A percentile compares a stretch with the other conserved stretches of the same genome.
Evolutionary conservation across 139 green algal genomes (phyloP).

Genomic region (Chlorella vulgaris): DNA sequence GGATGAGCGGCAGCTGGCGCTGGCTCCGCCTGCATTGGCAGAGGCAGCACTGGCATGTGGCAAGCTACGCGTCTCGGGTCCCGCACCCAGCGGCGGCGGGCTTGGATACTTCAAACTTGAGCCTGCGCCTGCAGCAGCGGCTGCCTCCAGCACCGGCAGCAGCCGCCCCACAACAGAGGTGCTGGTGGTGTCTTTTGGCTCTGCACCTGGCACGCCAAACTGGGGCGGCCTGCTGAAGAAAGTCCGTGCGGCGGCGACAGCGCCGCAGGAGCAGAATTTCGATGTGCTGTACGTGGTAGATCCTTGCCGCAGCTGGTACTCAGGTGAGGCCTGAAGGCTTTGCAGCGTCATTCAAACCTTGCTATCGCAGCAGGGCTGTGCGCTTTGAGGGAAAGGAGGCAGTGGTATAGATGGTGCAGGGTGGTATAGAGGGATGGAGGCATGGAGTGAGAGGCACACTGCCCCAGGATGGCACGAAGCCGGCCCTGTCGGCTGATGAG

Average conservation of each 20-base stretch:
- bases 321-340: constrained; percentile 35
- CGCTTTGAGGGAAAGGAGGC: no score
- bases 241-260: constrained; percentile 40
- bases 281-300: constrained; percentile 90
- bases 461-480: no score
- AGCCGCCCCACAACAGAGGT: constrained; percentile 27
- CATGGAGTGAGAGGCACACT: no score
- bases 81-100: constrained; percentile 24
- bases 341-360: background rate
- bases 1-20: constrained; percentile 45
- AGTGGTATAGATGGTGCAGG: no score
- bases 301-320: constrained; percentile 73
- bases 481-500: no score
- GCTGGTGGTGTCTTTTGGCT: constrained; percentile 93
- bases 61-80: constrained; percentile 24
- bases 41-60: constrained; percentile 10
- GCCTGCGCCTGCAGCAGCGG: constrained; percentile 2
- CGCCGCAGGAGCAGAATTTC: constrained; percentile 53
- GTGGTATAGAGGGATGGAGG: no score
- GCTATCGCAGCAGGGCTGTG: background rate
- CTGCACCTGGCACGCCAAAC: constrained; percentile 92
- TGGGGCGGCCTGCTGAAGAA: constrained; percentile 84
- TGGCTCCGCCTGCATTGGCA: background rate
- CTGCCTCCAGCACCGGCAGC: constrained; percentile 34
- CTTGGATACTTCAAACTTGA: constrained; percentile 89